Evolutionary conservation across 2,329 filamentous ascomycete species (phyloP), one percentile per base, ranked within the genome.

Genomic region (Penicillium hesseltinei): DNA sequence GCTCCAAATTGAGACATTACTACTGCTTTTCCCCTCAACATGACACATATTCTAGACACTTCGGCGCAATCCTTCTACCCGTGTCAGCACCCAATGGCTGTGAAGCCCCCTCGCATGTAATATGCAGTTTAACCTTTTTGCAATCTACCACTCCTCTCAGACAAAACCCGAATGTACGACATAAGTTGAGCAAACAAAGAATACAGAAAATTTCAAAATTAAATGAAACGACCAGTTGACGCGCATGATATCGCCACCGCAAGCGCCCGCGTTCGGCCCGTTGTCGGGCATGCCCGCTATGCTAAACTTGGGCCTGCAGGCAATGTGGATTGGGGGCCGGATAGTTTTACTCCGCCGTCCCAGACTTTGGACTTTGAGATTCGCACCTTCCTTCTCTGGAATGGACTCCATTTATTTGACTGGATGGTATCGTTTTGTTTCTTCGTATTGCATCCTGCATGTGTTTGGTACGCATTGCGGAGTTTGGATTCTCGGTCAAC

Each of bases 221-320:
- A 21, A 36, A 25, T 39, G 11, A 42, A 42, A 21, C 10, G n/a
- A 21, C n/a, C 43, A 39, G 36, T 57, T 57, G 48, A 57, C 54
- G 48, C 57, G 44, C 55, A 54, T 53, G 27, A 47, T 47, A 46
- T 62, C 49, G 56, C 53, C 58, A 59, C 58, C 44, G 57, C 63
- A 61, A 57, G 59, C 56, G 57, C 55, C 61, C 63, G 63, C 63
- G 50, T 65, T 65, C 65, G 65, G 65, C 65, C 65, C 65, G 65
- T 66, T 62, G 58, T 66, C 65, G 65, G 65, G 65, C 65, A 65
- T 57, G 64, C 61, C 65, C 65, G 65, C 61, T 66, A 64, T 60
- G 50, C 56, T 49, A 65, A 66, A 46, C 33, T 19, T 46, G 39
- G 46, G 49, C 49, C 44, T 51, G 40, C 43, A 56, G 47, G 33